Percentiles rank a stretch among this genome's conserved stretches.
These are phyloP conservation scores for Hygrocybe punicea DNA, from an alignment of 768 basidiomycete species.

Conservation along the genomic window DNA sequence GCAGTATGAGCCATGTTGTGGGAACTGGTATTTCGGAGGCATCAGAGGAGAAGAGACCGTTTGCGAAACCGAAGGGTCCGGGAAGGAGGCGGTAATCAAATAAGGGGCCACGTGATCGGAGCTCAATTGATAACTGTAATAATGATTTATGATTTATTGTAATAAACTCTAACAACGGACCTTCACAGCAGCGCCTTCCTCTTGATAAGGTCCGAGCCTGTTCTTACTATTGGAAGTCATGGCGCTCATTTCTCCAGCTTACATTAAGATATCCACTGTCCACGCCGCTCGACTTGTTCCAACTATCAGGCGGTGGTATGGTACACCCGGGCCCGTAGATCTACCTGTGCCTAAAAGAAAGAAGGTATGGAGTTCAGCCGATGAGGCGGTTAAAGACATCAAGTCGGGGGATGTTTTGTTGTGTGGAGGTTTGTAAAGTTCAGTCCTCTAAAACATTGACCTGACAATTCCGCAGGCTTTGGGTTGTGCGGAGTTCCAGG, in stretches of 20 bases:
- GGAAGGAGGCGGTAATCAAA: constrained; percentile 45
- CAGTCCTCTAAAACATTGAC: not conserved
- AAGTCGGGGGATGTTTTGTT: constrained; percentile 76
- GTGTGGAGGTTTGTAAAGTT: constrained; percentile 65
- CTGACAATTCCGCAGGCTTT: constrained; percentile 54
- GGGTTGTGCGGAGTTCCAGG: constrained; percentile 87
- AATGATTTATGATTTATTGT: not conserved
- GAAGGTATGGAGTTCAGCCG: constrained; percentile 79
- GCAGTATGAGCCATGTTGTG: constrained; percentile 4
- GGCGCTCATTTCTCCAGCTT: no score
- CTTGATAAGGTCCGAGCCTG: no score
- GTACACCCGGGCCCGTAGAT: constrained; percentile 24
- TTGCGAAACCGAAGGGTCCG: constrained; percentile 71
- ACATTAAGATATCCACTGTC: no score
- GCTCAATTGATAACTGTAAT: no score
- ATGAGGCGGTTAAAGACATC: constrained; percentile 80
- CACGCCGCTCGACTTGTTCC: not conserved
- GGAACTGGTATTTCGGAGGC: constrained; percentile 10
- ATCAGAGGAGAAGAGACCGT: constrained; percentile 45
- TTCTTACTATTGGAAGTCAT: no score
- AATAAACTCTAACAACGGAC: not conserved
- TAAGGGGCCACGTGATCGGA: not conserved
- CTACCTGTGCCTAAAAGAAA: constrained; percentile 35
- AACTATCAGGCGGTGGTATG: not conserved
- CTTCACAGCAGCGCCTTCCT: no score